These are phyloP conservation scores for Ustilago bromivora DNA, from an alignment of 1,284 basidiomycete genomes.

Conservation along the genomic window DNA sequence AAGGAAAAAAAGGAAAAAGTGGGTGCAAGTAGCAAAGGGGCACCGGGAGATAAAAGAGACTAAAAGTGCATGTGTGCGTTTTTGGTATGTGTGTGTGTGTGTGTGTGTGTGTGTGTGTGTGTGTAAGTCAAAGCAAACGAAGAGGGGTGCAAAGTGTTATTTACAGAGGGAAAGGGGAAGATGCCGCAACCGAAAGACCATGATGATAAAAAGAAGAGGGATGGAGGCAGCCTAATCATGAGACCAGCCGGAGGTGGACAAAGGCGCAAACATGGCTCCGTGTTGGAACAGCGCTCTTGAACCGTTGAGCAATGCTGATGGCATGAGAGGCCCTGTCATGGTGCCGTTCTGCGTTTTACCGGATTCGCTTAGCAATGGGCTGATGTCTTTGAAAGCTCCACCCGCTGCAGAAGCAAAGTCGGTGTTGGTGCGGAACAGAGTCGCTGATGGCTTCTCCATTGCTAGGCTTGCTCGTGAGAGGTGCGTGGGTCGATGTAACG, in stretches of 20 bases:
- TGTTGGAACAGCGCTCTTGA: conserved; percentile 40
- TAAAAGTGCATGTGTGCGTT: conserved; percentile 1
- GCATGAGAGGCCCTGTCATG: conserved; percentile 48
- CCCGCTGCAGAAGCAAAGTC: conserved; percentile 22
- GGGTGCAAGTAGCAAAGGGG: not conserved
- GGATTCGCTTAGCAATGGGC: conserved; percentile 31
- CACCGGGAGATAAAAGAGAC: not conserved
- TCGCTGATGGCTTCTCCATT: conserved; percentile 31
- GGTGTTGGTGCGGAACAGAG: conserved; percentile 31
- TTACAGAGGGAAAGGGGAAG: conserved; percentile 2
- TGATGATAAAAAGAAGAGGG: not conserved
- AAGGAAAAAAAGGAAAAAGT: not conserved
- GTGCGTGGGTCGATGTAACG: conserved; percentile 20
- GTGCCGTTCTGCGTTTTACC: conserved; percentile 40
- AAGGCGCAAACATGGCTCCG: conserved; percentile 40
- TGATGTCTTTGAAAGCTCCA: conserved; percentile 30
- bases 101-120: not conserved
- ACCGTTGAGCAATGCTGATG: conserved; percentile 44
- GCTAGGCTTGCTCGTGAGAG: conserved; percentile 31
- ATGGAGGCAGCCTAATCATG: conserved; percentile 5
- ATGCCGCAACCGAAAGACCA: not conserved
- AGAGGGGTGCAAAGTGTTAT: conserved; percentile 1
- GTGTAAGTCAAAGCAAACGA: not conserved
- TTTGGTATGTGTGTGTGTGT: conserved; percentile 15
- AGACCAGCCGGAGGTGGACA: conserved; percentile 38